These are phyloP conservation scores for Scytalidium sp. DNA, from an alignment of 2,329 filamentous ascomycete genomes.

Conservation along the genomic window DNA sequence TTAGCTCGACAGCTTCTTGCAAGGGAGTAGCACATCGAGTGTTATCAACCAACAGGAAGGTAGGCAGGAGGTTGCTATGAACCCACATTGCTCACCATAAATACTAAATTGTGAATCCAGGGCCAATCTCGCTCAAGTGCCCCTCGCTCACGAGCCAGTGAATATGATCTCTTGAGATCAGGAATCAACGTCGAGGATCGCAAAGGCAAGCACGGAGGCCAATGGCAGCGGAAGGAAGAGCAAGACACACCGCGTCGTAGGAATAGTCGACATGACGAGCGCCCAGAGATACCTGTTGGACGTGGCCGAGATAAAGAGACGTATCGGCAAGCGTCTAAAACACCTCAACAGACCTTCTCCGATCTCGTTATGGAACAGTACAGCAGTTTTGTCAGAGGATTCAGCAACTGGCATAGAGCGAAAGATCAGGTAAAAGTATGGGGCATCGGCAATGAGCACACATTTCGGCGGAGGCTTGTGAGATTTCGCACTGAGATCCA, in stretches of 20 bases:
- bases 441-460: conserved; percentile 3
- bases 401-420: background rate
- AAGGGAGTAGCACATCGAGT: background rate
- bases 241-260: background rate
- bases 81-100: background rate
- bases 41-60: background rate
- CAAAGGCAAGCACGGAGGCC: background rate
- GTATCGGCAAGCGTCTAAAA: background rate
- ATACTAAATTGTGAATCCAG: background rate
- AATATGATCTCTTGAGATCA: background rate
- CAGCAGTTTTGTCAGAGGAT: background rate
- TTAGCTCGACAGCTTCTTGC: background rate
- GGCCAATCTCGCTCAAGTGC: background rate
- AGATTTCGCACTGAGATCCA: conserved; percentile 9
- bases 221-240: background rate
- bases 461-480: conserved; percentile 6
- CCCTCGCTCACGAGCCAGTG: background rate
- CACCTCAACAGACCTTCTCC: background rate
- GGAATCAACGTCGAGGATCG: background rate
- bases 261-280: background rate
- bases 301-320: background rate
- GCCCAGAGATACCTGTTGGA: background rate
- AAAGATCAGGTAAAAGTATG: conserved; percentile 1
- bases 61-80: background rate
- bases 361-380: background rate